These are phyloP conservation scores for Inosperma sp. DNA, from an alignment of 768 basidiomycete genomes.

Conservation along the genomic window DNA sequence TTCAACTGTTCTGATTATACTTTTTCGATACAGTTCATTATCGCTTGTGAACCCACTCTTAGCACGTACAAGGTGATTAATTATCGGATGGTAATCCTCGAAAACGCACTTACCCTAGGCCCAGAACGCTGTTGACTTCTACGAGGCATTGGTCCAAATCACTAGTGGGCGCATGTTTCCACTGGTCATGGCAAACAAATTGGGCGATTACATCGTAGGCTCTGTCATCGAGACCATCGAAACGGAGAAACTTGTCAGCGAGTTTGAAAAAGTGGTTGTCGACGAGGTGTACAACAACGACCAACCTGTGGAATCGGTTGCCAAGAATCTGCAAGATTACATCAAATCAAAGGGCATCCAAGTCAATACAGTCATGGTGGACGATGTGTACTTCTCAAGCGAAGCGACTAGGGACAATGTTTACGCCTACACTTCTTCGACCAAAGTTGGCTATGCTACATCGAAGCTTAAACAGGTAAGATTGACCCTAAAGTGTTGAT, in stretches of 20 bases:
- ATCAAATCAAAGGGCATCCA: conserved; percentile 18
- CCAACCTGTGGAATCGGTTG: conserved; percentile 21
- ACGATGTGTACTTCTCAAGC: conserved; percentile 21
- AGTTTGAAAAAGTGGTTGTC: conserved; percentile 26
- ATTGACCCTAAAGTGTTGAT: background rate
- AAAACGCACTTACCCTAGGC: no score
- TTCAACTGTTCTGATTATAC: background rate
- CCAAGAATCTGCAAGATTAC: conserved; percentile 19
- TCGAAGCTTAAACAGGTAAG: conserved; percentile 9
- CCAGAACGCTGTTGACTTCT: conserved; percentile 29
- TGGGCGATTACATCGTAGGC: conserved; percentile 29
- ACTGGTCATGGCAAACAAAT: conserved; percentile 25
- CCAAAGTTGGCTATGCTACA: conserved; percentile 11
- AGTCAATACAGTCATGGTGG: conserved; percentile 25
- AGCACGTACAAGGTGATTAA: conserved; percentile 17
- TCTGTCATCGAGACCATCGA: conserved; percentile 29
- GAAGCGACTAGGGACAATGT: conserved; percentile 15
- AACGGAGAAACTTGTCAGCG: conserved; percentile 24
- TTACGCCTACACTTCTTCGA: conserved; percentile 15
- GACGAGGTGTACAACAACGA: conserved; percentile 26
- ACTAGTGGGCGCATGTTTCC: conserved; percentile 29
- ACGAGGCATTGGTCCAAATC: conserved; percentile 25
- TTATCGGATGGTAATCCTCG: no score
- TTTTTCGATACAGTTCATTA: conserved; percentile 45
- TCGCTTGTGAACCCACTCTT: conserved; percentile 48